These are phyloP conservation scores for Xerophyta viscosa DNA, from an alignment of 106 monocot genomes.

Conservation along the genomic window DNA sequence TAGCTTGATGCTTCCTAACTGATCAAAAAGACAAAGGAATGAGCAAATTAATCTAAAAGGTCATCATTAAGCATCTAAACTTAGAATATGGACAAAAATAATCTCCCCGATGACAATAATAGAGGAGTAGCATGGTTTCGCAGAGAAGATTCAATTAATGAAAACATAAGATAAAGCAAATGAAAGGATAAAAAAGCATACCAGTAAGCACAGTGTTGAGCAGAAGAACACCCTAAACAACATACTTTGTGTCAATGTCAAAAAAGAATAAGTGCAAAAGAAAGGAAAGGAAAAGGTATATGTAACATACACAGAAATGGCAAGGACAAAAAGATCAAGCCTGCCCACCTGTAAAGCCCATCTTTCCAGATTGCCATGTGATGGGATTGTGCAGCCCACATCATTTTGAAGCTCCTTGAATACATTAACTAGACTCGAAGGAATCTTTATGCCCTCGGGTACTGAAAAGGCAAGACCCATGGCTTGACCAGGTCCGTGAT, in stretches of 20 bases:
- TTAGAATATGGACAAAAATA: too few relatives aligned
- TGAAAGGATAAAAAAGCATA: constrained; percentile 16
- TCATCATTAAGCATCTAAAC: too few relatives aligned
- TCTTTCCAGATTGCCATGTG: constrained; percentile 86
- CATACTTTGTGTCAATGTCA: neutral
- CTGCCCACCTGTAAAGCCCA: constrained; percentile 82
- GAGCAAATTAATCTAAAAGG: neutral
- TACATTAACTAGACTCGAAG: constrained; percentile 83
- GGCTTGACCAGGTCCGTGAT: constrained; percentile 95
- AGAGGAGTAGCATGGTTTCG: too few relatives aligned
- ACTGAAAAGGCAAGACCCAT: constrained; percentile 95
- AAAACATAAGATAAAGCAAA: too few relatives aligned
- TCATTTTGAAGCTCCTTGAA: constrained; percentile 92
- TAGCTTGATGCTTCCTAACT: constrained; percentile 92
- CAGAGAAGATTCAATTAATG: too few relatives aligned
- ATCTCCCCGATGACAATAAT: too few relatives aligned
- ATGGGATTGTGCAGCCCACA: constrained; percentile 70
- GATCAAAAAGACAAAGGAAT: constrained; percentile 2
- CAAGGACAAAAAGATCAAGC: neutral
- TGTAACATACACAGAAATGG: neutral
- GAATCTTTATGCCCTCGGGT: constrained; percentile 65
- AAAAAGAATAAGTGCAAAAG: neutral
- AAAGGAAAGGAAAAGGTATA: neutral
- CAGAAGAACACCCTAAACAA: constrained; percentile 77
- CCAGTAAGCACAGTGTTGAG: constrained; percentile 95